Evolutionary conservation across 108 stramenopile species (phyloP).

Genomic region (Epithemia pelagica): DNA sequence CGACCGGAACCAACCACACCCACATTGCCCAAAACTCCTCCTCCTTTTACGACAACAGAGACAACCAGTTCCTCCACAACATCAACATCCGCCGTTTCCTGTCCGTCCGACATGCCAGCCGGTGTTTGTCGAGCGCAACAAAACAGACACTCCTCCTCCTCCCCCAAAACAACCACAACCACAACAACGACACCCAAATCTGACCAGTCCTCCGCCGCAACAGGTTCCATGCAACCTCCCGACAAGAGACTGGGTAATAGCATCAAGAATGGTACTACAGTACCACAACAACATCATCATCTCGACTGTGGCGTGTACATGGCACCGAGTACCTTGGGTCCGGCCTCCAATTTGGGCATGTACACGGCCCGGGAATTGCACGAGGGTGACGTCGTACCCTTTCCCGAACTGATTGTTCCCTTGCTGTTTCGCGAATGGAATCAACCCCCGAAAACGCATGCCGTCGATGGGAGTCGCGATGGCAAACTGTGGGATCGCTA

Average conservation of each 20-base stretch:
- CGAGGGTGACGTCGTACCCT: slow-evolving; percentile 6
- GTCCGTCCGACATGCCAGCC: background rate
- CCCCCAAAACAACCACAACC: background rate
- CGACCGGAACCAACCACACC: too few relatives aligned
- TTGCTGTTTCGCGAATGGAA: slow-evolving; percentile 33
- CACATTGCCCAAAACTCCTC: too few relatives aligned
- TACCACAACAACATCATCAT: background rate
- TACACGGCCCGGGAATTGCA: slow-evolving; percentile 15
- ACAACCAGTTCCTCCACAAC: too few relatives aligned
- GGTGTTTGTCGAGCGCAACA: background rate
- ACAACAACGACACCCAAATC: background rate
- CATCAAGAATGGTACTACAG: background rate
- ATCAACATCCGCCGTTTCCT: too few relatives aligned
- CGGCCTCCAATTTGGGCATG: slow-evolving; percentile 36
- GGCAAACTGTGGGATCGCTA: slow-evolving; percentile 49
- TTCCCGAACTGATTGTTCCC: slow-evolving; percentile 46
- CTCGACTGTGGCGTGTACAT: slow-evolving; percentile 46
- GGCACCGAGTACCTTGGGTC: slow-evolving; percentile 38
- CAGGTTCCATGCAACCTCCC: too few relatives aligned
- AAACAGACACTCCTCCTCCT: background rate
- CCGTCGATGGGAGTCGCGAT: slow-evolving; percentile 10
- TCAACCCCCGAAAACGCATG: background rate
- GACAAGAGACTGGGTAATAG: background rate
- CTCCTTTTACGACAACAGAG: too few relatives aligned
- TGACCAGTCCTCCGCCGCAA: too few relatives aligned